Conservation (phyloP, 2,329 filamentous ascomycete species). For the Macrophomina phaseolina region DNA sequence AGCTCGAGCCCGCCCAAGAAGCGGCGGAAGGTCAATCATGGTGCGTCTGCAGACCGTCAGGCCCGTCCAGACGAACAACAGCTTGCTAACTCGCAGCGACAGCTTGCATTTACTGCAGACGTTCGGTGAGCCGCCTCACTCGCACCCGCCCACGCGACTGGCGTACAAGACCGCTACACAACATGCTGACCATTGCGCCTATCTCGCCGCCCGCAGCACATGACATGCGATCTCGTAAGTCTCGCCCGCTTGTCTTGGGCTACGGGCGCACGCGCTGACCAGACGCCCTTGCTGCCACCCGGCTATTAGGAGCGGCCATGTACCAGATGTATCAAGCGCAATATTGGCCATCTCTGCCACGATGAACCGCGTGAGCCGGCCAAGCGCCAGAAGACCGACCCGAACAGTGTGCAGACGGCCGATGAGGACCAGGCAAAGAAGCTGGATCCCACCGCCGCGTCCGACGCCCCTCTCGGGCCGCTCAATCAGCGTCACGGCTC, state of each 20-base stretch:
- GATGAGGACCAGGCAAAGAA: slow-evolving; percentile 36
- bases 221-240: slow-evolving; percentile 60
- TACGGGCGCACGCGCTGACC: slow-evolving; percentile 41
- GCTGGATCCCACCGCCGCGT: slow-evolving; percentile 35
- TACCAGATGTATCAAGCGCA: slow-evolving; percentile 96
- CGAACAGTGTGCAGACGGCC: slow-evolving; percentile 43
- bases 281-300: slow-evolving; percentile 37
- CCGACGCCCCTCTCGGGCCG: slow-evolving; percentile 34
- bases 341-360: slow-evolving; percentile 97
- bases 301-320: slow-evolving; percentile 82
- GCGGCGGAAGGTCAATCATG: slow-evolving; percentile 55
- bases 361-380: slow-evolving; percentile 89
- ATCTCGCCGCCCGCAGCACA: slow-evolving; percentile 48
- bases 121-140: slow-evolving; percentile 52
- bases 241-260: slow-evolving; percentile 22
- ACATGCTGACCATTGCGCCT: slow-evolving; percentile 40
- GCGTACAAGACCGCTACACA: slow-evolving; percentile 29
- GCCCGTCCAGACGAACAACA: neutral
- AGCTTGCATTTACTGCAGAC: slow-evolving; percentile 60
- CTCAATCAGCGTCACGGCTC: slow-evolving; percentile 39
- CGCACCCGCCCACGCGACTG: slow-evolving; percentile 19
- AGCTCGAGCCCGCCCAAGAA: slow-evolving; percentile 49
- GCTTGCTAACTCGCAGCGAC: slow-evolving; percentile 24
- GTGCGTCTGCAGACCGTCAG: neutral
- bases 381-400: slow-evolving; percentile 74